Evolutionary conservation across 2,329 filamentous ascomycete genomes (phyloP).

Genomic region (Neofusicoccum kwambonambiense): DNA sequence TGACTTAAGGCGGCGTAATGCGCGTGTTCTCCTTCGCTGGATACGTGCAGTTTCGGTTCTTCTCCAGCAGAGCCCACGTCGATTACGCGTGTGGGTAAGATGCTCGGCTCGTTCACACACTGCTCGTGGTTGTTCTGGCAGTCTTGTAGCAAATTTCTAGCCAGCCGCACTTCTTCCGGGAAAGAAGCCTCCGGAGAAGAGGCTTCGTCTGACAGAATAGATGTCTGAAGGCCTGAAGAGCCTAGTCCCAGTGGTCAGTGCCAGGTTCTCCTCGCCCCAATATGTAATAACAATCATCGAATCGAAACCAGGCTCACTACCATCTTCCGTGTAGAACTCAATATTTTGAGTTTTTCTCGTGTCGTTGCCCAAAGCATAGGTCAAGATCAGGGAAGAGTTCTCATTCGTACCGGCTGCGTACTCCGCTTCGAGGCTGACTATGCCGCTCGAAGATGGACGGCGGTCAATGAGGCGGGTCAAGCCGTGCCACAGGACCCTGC

Average conservation of each 20-base stretch:
- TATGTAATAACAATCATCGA: not conserved
- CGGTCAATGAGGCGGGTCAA: not conserved
- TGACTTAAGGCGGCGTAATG: conserved; percentile 20
- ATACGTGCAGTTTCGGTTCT: not conserved
- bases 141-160: not conserved
- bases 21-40: not conserved
- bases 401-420: not conserved
- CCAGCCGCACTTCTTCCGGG: not conserved
- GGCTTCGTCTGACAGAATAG: not conserved
- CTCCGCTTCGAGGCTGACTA: not conserved
- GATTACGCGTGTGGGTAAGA: not conserved
- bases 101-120: not conserved
- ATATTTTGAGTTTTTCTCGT: not conserved
- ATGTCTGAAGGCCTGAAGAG: too few relatives aligned
- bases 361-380: not conserved
- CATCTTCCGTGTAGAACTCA: not conserved
- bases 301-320: not conserved
- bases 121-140: not conserved
- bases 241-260: too few relatives aligned
- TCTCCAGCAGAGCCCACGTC: not conserved
- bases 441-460: not conserved
- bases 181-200: not conserved
- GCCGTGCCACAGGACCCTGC: not conserved
- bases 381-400: not conserved
- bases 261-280: too few relatives aligned